These are phyloP conservation scores for Sclerotinia glacialis DNA, from an alignment of 2,329 filamentous ascomycete genomes.

Conservation along the genomic window DNA sequence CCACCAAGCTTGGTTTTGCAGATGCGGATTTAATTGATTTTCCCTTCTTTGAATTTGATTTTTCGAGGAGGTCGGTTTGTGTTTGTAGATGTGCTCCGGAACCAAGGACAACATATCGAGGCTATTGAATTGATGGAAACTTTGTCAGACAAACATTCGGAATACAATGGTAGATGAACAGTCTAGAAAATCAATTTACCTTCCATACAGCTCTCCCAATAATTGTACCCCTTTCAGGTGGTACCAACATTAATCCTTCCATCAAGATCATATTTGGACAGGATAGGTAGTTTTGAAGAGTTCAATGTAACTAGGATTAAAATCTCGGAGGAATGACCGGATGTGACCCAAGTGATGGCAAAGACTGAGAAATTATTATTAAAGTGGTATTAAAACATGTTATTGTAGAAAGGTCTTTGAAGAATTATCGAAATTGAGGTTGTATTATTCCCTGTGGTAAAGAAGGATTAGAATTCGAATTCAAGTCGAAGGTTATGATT, in stretches of 20 bases:
- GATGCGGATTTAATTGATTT: slow-evolving; percentile 27
- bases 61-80: slow-evolving; percentile 47
- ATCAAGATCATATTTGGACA: slow-evolving; percentile 41
- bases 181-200: slow-evolving; percentile 42
- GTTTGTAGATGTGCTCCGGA: slow-evolving; percentile 43
- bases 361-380: slow-evolving; percentile 3
- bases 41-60: slow-evolving; percentile 23
- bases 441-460: not conserved
- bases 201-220: slow-evolving; percentile 54
- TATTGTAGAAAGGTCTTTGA: not conserved
- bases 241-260: slow-evolving; percentile 51
- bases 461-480: not conserved
- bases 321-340: not conserved
- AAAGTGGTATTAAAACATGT: slow-evolving; percentile 11
- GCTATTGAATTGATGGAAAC: slow-evolving; percentile 40
- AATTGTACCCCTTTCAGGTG: slow-evolving; percentile 52
- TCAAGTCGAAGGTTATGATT: not conserved
- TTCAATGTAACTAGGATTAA: not conserved
- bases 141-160: slow-evolving; percentile 20
- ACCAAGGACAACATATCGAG: slow-evolving; percentile 59
- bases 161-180: slow-evolving; percentile 23
- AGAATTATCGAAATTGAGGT: not conserved
- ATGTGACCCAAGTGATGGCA: not conserved
- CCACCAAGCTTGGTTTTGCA: slow-evolving; percentile 36
- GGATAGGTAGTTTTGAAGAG: not conserved